Base-by-base conservation (phyloP, 2,329 filamentous ascomycete genomes). In the Scleromitrula shiraiana region DNA sequence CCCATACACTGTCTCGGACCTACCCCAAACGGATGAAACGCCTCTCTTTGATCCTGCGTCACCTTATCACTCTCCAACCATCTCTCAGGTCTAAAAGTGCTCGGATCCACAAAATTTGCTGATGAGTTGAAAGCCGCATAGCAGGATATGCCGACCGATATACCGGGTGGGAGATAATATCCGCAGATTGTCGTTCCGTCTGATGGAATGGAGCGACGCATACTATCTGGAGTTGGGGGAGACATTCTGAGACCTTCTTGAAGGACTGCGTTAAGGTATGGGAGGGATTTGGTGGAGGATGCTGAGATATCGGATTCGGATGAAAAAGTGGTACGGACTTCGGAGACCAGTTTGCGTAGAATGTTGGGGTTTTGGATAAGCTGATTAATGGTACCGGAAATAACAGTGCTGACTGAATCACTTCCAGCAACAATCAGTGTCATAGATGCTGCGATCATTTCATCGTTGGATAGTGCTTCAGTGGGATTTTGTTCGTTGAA, bases 241-340 rank as follows among this genome's bases (percentile, higher is more conserved):
- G 19, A 46, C 27, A 50, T 35, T 8, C 46, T 5, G 4, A 49
- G 33, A 3, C 15, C 32, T 24, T 49, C 46, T 14, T 43, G 23
- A 29, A 49, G 19, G 30, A 26, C 20, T 5, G 39, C 39, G 22
- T 22, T 24, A 7, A 38, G 15, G 23, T 49, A 49, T 8, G 8
- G 15, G 7, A 49, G 32, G 15, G 36, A 17, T 30, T 30, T 30
- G 29, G 29, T 30, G n/a, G 29, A 30, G 10, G 14, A 38, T 15
- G 32, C 14, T 10, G 29, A 22, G 5, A 15, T 72, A 3, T 73
- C 67, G 0, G 62, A 59, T 24, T 67, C 60, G 0, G 37, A 52
- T 1, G 48, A 45, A 47, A 73, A 74, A 0, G 61, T 27, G 0
- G 59, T 53, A 0, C 70, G 68, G 1, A 74, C 60, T 56, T 75